A percentile compares a stretch with the other conserved stretches of the same genome.
These are phyloP conservation scores for Penicillium sp. DNA, from an alignment of 2,329 filamentous ascomycete genomes.

Conservation along the genomic window DNA sequence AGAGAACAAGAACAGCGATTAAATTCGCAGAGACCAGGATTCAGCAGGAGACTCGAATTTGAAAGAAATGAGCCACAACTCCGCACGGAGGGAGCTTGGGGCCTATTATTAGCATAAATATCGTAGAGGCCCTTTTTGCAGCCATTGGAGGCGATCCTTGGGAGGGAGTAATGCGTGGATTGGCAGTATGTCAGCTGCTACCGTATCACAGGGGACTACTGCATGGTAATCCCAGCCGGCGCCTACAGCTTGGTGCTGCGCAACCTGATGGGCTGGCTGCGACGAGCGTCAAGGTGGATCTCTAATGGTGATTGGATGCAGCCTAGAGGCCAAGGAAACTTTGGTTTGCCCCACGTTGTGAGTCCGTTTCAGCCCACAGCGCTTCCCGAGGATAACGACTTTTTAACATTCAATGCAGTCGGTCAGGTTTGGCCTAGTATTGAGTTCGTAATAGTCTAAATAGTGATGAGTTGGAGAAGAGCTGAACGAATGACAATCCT, in stretches of 20 bases:
- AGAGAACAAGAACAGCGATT: not conserved
- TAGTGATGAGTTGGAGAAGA: too few species aligned
- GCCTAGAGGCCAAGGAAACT: conserved; percentile 5
- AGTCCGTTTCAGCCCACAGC: not conserved
- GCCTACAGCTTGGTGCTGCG: conserved; percentile 16
- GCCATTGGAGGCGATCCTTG: conserved; percentile 2
- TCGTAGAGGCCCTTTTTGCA: too few species aligned
- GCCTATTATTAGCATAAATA: conserved; percentile 20
- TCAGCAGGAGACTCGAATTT: too few species aligned
- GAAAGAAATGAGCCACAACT: conserved; percentile 10
- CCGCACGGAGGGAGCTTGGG: conserved; percentile 12
- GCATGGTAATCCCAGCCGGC: conserved; percentile 24
- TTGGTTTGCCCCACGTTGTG: not conserved
- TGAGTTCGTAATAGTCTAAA: too few species aligned
- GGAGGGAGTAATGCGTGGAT: not conserved
- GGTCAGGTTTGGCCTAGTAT: too few species aligned
- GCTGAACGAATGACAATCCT: too few species aligned
- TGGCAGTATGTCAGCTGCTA: conserved; percentile 4
- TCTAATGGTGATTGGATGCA: not conserved
- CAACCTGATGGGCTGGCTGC: conserved; percentile 19
- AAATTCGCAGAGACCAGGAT: too few species aligned
- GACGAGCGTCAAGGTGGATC: conserved; percentile 10
- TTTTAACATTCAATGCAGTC: too few species aligned
- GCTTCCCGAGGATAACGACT: too few species aligned
- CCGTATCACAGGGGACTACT: conserved; percentile 26